These are phyloP conservation scores for Picea sitchensis DNA, from an alignment of 75 land plant species.

Conservation along the genomic window DNA sequence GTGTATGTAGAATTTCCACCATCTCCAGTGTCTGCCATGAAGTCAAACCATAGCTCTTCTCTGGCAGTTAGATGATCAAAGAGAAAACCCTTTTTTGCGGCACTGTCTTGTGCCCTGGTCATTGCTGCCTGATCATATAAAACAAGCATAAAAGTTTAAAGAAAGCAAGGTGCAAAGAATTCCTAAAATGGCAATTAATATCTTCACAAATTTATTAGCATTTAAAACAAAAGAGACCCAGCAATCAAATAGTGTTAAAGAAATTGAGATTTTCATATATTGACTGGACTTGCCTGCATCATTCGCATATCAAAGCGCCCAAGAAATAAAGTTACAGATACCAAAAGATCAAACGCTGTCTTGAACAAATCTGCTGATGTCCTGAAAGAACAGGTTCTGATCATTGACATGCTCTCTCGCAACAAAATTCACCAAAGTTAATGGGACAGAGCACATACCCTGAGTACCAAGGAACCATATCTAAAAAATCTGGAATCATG, in stretches of 20 bases:
- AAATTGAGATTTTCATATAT: neutral
- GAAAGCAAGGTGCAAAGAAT: neutral
- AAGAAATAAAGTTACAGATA: constrained; percentile 94
- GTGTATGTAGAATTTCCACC: constrained; percentile 96
- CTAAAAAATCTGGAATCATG: constrained; percentile 85
- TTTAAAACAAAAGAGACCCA: neutral
- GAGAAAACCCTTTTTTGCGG: constrained; percentile 55
- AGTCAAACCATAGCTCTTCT: constrained; percentile 95
- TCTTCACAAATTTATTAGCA: neutral
- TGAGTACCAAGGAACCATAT: constrained; percentile 99
- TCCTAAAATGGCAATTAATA: neutral
- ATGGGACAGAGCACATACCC: constrained; percentile 50
- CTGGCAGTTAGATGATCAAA: constrained; percentile 69
- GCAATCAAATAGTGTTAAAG: neutral
- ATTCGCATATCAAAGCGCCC: constrained; percentile 99
- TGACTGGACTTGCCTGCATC: constrained; percentile 75
- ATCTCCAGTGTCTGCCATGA: constrained; percentile 99
- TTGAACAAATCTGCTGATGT: constrained; percentile 99
- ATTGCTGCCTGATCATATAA: constrained; percentile 76
- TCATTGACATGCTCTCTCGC: neutral
- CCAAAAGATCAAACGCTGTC: constrained; percentile 96
- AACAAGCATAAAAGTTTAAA: neutral
- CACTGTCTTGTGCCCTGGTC: constrained; percentile 53
- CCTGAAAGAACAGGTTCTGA: constrained; percentile 34
- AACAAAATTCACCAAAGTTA: neutral